Evolutionary conservation across 73 alveolate species (phyloP).

Genomic region (Symbiodinium natans): DNA sequence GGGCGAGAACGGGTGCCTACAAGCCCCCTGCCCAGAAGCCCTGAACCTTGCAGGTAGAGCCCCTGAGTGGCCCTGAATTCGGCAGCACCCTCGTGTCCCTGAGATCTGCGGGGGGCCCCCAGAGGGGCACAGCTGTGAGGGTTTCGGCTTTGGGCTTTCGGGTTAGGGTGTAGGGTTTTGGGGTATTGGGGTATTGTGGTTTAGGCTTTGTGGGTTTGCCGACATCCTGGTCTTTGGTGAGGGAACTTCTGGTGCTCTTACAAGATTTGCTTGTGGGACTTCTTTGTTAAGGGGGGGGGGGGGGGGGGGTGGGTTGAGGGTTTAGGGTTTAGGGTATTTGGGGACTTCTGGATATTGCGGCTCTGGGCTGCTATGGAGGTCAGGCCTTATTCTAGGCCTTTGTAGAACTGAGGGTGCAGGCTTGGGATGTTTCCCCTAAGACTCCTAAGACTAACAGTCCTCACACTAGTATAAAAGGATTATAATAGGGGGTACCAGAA

Average conservation of each 20-base stretch:
- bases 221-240: too few species aligned
- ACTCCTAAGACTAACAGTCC: too few species aligned
- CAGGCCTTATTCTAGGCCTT: too few species aligned
- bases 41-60: conserved; percentile 46
- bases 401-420: too few species aligned
- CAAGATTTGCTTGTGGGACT: too few species aligned
- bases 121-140: not conserved
- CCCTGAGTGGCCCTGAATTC: conserved; percentile 75
- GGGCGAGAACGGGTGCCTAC: too few species aligned
- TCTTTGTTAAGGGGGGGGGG: not conserved
- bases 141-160: not conserved
- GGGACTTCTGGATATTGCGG: too few species aligned
- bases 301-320: not conserved
- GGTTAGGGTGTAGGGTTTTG: not conserved
- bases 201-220: not conserved
- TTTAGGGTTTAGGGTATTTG: not conserved
- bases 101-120: conserved; percentile 26
- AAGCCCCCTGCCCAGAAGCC: not conserved
- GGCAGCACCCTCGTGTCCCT: conserved; percentile 80
- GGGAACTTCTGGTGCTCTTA: too few species aligned
- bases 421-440: too few species aligned
- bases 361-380: too few species aligned
- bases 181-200: not conserved
- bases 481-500: too few species aligned
- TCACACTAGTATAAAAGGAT: too few species aligned